Evolutionary conservation across 108 stramenopile genomes (phyloP).

Genomic region (Cyclotella choctawhatcheeana): DNA sequence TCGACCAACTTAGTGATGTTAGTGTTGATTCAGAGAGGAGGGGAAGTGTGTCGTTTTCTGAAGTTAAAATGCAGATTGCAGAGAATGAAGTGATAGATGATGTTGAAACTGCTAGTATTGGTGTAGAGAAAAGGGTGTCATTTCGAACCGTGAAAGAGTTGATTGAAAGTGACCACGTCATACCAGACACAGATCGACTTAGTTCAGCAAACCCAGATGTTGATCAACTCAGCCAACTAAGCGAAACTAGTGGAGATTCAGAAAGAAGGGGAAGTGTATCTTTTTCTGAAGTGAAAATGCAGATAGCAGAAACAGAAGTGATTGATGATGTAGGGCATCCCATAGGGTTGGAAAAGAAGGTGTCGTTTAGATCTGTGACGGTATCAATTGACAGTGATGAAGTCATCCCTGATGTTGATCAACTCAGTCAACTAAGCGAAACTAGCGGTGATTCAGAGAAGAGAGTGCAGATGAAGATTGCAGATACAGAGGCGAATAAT

Average conservation of each 20-base stretch:
- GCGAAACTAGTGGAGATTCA: no score
- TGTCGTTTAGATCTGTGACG: not conserved
- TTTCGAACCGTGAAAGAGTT: not conserved
- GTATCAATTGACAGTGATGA: no score
- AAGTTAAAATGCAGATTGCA: not conserved
- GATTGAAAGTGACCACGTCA: no score
- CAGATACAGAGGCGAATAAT: not conserved
- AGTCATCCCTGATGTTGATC: no score
- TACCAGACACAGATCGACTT: no score
- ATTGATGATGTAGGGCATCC: slow-evolving; percentile 6
- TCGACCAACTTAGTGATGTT: not conserved
- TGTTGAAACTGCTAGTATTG: no score
- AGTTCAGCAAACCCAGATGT: no score
- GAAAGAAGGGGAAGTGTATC: no score
- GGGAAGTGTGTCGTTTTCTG: not conserved
- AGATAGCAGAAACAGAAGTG: not conserved
- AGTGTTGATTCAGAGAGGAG: not conserved
- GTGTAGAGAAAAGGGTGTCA: not conserved
- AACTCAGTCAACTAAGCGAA: no score
- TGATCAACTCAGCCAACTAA: no score
- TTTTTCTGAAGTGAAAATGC: not conserved
- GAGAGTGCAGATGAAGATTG: no score
- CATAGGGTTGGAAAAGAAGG: not conserved
- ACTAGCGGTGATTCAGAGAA: no score
- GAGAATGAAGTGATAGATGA: not conserved